phyloP scores from a whole-genome alignment of 2,329 filamentous ascomycete species.

The Apiospora saccharicola region DNA sequence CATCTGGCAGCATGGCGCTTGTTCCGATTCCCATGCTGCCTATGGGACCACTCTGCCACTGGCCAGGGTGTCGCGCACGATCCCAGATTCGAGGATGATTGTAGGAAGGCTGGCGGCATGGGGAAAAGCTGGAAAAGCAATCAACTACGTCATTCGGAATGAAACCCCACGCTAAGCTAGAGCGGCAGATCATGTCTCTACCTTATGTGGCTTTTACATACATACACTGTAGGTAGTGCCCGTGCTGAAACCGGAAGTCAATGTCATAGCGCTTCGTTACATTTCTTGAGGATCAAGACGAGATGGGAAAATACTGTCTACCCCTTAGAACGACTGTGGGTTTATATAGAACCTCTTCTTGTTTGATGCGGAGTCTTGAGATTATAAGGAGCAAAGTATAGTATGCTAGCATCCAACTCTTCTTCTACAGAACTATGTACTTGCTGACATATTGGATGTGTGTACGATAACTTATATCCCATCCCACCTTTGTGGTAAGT shows the following conservation, averaged over 20 bases:
- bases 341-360: neutral
- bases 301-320: too few species aligned
- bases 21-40: neutral
- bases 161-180: neutral
- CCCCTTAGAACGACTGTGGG: too few species aligned
- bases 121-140: neutral
- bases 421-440: neutral
- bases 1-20: constrained; percentile 4
- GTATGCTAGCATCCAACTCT: neutral
- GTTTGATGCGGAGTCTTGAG: neutral
- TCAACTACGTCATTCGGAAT: constrained; percentile 8
- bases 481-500: neutral
- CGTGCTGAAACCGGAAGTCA: neutral
- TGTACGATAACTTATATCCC: neutral
- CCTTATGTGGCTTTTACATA: neutral
- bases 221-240: neutral
- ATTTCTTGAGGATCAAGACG: too few species aligned
- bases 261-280: too few species aligned
- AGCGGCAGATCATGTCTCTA: neutral
- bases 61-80: neutral
- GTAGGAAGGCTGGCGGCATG: neutral
- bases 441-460: neutral
- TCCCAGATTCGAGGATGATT: constrained; percentile 1
- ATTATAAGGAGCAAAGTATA: neutral
- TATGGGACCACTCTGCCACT: neutral